Conservation (phyloP, 2,329 filamentous ascomycete genomes). For the Calonectria henricotiae region DNA sequence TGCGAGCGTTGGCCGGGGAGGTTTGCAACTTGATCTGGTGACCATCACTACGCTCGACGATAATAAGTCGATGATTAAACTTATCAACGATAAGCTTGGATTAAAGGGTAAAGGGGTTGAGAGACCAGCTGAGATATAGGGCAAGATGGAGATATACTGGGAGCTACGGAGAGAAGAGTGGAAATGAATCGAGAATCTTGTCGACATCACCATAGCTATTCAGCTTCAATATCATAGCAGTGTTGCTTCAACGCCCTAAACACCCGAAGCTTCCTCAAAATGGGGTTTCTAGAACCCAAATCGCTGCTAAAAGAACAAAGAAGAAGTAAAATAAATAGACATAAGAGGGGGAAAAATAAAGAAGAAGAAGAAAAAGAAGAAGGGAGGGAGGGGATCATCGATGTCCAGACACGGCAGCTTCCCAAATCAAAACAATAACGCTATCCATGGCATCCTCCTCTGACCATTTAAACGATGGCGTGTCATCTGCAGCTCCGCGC, state of each 20-base stretch:
- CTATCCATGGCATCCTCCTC: conserved; percentile 45
- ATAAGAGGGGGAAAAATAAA: background rate
- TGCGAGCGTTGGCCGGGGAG: conserved; percentile 18
- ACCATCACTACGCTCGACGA: conserved; percentile 31
- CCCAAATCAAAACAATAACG: conserved; percentile 53
- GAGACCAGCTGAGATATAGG: conserved; percentile 18
- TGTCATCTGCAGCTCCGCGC: conserved; percentile 42
- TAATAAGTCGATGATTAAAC: conserved; percentile 21
- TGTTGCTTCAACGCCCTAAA: conserved; percentile 25
- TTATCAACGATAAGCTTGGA: conserved; percentile 27
- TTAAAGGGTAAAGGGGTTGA: background rate
- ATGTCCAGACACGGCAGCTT: conserved; percentile 40
- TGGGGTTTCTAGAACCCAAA: background rate
- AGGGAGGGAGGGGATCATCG: conserved; percentile 7
- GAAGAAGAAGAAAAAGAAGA: background rate
- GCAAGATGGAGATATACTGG: conserved; percentile 34
- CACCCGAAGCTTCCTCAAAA: conserved; percentile 21
- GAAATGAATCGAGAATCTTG: conserved; percentile 31
- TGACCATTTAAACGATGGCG: conserved; percentile 41
- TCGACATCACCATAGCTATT: conserved; percentile 30
- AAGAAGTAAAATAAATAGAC: conserved; percentile 1
- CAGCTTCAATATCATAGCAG: conserved; percentile 29
- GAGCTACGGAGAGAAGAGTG: conserved; percentile 30
- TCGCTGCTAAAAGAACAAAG: conserved; percentile 18
- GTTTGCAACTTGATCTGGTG: conserved; percentile 27